Evolutionary conservation across 2,329 filamentous ascomycete genomes (phyloP).

Genomic region (Lasiodiplodia theobromae): DNA sequence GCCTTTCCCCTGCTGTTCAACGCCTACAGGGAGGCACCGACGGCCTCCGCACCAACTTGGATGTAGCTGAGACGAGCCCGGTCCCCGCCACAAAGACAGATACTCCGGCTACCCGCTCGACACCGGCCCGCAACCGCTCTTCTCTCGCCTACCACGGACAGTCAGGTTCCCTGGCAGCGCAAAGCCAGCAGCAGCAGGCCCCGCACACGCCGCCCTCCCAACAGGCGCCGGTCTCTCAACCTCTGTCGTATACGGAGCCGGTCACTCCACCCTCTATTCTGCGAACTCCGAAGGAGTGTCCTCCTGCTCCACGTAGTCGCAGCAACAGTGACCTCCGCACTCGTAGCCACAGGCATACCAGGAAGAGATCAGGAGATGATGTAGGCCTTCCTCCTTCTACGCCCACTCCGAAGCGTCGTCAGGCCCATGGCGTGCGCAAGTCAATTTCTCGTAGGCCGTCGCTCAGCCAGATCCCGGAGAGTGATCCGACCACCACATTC

Average conservation of each 20-base stretch:
- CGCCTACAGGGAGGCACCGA: neutral
- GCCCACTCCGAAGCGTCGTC: neutral
- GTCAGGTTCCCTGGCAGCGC: neutral
- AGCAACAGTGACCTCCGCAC: neutral
- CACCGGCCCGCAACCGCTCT: neutral
- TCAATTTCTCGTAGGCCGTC: neutral
- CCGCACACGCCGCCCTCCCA: neutral
- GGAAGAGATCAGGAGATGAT: constrained; percentile 6
- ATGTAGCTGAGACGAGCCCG: neutral
- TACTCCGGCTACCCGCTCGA: neutral
- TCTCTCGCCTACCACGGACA: neutral
- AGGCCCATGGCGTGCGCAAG: neutral
- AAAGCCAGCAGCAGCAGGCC: neutral
- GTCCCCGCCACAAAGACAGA: neutral
- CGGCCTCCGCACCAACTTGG: neutral
- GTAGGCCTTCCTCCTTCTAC: neutral
- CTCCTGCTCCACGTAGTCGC: neutral
- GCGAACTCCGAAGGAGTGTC: neutral
- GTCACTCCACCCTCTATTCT: neutral
- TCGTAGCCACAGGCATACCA: neutral
- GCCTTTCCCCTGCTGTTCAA: neutral
- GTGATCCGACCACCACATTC: neutral
- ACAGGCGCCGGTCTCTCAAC: neutral
- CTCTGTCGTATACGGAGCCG: too few species aligned
- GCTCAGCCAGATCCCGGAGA: neutral